These are phyloP conservation scores for Coniochaeta hoffmannii DNA, from an alignment of 2,329 filamentous ascomycete species.

Conservation along the genomic window DNA sequence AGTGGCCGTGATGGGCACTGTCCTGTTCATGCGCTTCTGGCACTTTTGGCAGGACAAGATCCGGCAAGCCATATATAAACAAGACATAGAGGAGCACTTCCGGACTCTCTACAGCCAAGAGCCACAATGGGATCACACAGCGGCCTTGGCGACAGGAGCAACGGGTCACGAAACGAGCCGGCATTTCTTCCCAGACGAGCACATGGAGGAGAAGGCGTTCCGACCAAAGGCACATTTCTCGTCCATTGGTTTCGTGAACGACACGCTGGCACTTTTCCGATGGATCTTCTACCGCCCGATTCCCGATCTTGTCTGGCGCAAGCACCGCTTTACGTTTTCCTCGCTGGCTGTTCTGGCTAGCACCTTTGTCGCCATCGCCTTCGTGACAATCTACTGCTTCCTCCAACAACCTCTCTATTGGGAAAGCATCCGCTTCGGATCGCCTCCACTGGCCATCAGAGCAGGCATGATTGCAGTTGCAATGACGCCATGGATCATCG, in stretches of 20 bases:
- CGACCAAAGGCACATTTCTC: conserved; percentile 66
- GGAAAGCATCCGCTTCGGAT: conserved; percentile 77
- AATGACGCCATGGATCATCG: conserved; percentile 87
- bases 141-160: conserved; percentile 35
- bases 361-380: conserved; percentile 59
- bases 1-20: conserved; percentile 59
- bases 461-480: conserved; percentile 89
- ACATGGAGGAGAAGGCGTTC: conserved; percentile 48
- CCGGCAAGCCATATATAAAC: conserved; percentile 79
- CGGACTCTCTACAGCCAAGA: conserved; percentile 44
- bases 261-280: conserved; percentile 72
- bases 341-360: conserved; percentile 66
- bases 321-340: conserved; percentile 69
- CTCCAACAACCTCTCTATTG: conserved; percentile 85
- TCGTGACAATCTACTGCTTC: conserved; percentile 76
- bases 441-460: conserved; percentile 79
- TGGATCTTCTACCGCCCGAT: conserved; percentile 87
- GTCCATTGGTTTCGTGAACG: conserved; percentile 67
- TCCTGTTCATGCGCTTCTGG: conserved; percentile 68
- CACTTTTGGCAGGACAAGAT: conserved; percentile 93
- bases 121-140: conserved; percentile 36
- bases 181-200: conserved; percentile 68
- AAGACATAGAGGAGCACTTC: conserved; percentile 64
- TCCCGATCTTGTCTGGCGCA: conserved; percentile 62
- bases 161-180: conserved; percentile 42